Evolutionary conservation across 768 basidiomycete genomes (phyloP), one percentile per base, ranked within the genome.

Genomic region (Mycena maculata): DNA sequence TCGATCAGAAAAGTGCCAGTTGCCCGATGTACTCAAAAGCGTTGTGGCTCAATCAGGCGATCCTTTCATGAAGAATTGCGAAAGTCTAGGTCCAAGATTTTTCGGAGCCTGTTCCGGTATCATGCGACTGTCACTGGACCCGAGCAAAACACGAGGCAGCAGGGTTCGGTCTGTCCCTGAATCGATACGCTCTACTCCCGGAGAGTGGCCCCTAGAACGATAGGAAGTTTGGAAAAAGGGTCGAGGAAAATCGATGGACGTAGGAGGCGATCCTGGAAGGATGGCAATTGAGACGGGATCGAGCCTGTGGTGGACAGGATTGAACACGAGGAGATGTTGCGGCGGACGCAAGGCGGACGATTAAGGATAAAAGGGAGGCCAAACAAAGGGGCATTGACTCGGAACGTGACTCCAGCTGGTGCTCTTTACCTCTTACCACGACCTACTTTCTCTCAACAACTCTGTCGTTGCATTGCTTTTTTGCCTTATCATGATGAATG

Each of bases 371-470:
- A 55, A 66, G 25, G 31, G 12, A 41, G 25, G 9, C 15, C 30
- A 25, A 39, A 48, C 36, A 38, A 53, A 53, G 16, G 16, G 5
- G 6, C 9, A 15, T 7, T 42, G 33, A 38, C 22, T 1, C 52
- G 38, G 38, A 53, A 13, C 33, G 52, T 10, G 38, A 15, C 36
- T 28, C 36, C 47, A 61, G 52, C 8, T 49, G 27, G 50, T 52
- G 54, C 56, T 64, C 58, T 64, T 67, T 63, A 39, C 53, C 62
- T 56, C 52, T 33, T 52, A 68, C 62, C 67, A 68, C 60, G 11
- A 58, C 48, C 36, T 31, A 54, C 65, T 28, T 52, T 36, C 58
- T 13, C 44, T 50, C 64, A 55, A 31, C 56, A 56, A 65, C 22
- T 56, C 48, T 58, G 55, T 47, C 57, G 1, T 59, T 48, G 65